Conservation (phyloP, 164 flowering plant genomes). For the Vitis rupestris region DNA sequence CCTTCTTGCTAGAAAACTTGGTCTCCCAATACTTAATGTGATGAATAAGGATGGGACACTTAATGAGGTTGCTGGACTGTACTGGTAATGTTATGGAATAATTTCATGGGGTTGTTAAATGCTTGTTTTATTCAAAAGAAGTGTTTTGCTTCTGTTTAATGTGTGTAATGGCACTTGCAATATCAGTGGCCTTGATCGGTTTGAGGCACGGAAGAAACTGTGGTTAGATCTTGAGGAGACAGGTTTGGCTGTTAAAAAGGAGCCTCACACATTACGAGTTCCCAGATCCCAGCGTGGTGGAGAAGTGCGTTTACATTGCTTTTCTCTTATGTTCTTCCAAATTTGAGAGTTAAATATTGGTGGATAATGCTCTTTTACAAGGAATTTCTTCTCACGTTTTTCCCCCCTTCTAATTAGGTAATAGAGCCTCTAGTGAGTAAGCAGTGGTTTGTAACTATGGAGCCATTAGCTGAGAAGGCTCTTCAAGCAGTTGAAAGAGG, state of each 20-base stretch:
- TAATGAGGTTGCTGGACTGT: constrained; percentile 89
- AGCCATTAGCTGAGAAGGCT: constrained; percentile 93
- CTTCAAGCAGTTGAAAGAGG: constrained; percentile 78
- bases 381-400: not conserved
- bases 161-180: constrained; percentile 8
- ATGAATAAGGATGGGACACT: constrained; percentile 99
- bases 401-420: constrained; percentile 39
- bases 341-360: not conserved
- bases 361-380: not conserved
- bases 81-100: constrained; percentile 43
- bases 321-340: not conserved
- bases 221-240: constrained; percentile 95
- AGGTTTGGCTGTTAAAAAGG: constrained; percentile 84
- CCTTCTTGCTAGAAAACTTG: constrained; percentile 89
- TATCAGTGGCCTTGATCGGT: constrained; percentile 90
- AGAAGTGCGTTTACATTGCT: constrained; percentile 51
- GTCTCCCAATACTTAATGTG: constrained; percentile 92
- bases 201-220: constrained; percentile 90
- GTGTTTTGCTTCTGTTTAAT: constrained; percentile 9
- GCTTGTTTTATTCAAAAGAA: not conserved
- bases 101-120: constrained; percentile 2
- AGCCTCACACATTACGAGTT: constrained; percentile 71
- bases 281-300: constrained; percentile 99
- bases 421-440: constrained; percentile 96
- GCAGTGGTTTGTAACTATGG: constrained; percentile 98